These are phyloP conservation scores for Lyophyllum atratum DNA, from an alignment of 768 basidiomycete species.

Conservation along the genomic window DNA sequence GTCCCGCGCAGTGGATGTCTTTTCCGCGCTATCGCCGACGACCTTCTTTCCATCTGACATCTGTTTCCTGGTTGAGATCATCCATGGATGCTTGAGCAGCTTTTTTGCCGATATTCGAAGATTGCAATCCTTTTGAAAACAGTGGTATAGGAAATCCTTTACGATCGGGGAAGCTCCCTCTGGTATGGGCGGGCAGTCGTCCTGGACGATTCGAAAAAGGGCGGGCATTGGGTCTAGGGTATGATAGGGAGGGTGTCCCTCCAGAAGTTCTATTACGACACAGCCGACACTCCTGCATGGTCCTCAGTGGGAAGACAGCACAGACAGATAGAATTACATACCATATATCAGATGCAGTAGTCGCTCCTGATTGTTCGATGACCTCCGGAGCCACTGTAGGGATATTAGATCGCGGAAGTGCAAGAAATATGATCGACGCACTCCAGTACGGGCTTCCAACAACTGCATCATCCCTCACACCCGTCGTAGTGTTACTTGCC, in stretches of 20 bases:
- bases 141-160: constrained; percentile 95
- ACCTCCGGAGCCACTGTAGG: constrained; percentile 95
- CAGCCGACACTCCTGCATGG: constrained; percentile 82
- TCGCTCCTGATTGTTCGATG: constrained; percentile 96
- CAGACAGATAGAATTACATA: constrained; percentile 14
- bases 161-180: constrained; percentile 94
- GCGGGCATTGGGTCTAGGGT: constrained; percentile 98
- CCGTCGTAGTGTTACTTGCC: constrained; percentile 74
- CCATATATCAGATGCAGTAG: constrained; percentile 96
- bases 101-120: constrained; percentile 94
- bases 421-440: constrained; percentile 37
- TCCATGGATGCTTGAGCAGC: constrained; percentile 93
- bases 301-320: constrained; percentile 1
- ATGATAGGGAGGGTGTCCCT: constrained; percentile 92
- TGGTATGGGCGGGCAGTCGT: constrained; percentile 95
- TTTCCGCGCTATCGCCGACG: constrained; percentile 34
- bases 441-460: constrained; percentile 99
- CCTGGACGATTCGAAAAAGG: constrained; percentile 96
- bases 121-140: constrained; percentile 98
- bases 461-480: constrained; percentile 84
- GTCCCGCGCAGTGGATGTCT: constrained; percentile 32
- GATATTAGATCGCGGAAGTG: background rate
- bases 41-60: constrained; percentile 45
- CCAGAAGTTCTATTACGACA: constrained; percentile 94
- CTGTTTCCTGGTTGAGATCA: constrained; percentile 82